A percentile compares a stretch with the other conserved stretches of the same genome.
Conservation (phyloP, 306 rosid species). For the Chamaecrista fasciculata region DNA sequence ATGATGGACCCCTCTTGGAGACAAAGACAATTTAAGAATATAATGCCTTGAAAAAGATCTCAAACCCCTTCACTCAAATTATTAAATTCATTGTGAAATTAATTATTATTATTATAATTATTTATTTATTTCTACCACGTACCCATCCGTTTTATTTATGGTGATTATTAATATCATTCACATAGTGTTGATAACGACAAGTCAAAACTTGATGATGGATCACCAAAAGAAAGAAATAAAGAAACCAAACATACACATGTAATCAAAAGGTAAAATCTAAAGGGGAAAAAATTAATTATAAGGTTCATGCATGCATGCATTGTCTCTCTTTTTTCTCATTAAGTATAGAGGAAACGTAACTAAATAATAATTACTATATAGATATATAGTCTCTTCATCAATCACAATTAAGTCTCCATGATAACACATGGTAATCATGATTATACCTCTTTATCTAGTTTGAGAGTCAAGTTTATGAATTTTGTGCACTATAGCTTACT, state of each 20-base stretch:
- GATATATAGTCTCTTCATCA: constrained; percentile 19
- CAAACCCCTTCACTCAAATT: constrained; percentile 18
- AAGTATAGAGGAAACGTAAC: not conserved
- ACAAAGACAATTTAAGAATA: constrained; percentile 60
- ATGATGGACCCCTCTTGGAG: constrained; percentile 34
- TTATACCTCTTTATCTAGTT: constrained; percentile 18
- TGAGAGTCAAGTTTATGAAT: not conserved
- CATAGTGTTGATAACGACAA: constrained; percentile 38
- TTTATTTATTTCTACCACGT: constrained; percentile 16
- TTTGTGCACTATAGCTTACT: too few species aligned
- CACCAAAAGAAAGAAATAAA: constrained; percentile 19
- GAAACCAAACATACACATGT: constrained; percentile 26
- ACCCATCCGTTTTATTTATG: constrained; percentile 24
- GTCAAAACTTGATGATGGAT: constrained; percentile 39
- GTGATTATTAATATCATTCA: constrained; percentile 28
- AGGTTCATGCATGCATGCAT: not conserved
- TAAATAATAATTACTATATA: not conserved
- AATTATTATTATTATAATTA: too few species aligned
- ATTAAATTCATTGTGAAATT: constrained; percentile 19
- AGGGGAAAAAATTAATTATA: not conserved
- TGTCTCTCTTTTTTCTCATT: constrained; percentile 5
- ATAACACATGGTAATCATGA: constrained; percentile 12
- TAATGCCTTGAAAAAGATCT: constrained; percentile 33
- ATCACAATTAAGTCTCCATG: constrained; percentile 6
- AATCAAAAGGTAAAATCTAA: constrained; percentile 40